phyloP scores from a whole-genome alignment of 768 basidiomycete genomes.

The Tulasnella sp. region DNA sequence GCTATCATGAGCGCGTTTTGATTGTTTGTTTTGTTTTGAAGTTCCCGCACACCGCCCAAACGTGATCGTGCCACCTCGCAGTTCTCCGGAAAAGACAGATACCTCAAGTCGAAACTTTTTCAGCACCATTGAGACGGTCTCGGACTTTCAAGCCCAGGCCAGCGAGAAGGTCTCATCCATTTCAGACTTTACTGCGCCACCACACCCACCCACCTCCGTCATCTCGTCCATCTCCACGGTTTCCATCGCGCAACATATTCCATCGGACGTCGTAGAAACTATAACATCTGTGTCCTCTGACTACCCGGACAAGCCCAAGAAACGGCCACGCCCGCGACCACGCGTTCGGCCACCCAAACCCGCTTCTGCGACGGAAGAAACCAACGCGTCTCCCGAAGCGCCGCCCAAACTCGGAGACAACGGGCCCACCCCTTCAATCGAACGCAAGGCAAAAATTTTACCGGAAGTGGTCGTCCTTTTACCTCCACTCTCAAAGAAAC shows the following conservation, averaged over 20 bases:
- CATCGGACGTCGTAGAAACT: background rate
- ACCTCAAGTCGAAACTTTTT: background rate
- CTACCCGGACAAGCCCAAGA: background rate
- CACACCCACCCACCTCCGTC: background rate
- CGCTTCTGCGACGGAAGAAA: background rate
- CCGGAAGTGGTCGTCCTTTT: background rate
- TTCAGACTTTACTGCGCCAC: background rate
- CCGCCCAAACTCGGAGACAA: background rate
- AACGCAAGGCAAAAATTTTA: background rate
- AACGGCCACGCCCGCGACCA: background rate
- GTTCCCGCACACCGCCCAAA: background rate
- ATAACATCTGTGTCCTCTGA: background rate
- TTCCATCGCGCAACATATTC: background rate
- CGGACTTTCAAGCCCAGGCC: background rate
- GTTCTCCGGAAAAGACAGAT: background rate
- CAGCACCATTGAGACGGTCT: background rate
- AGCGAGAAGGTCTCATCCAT: background rate
- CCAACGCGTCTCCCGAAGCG: background rate
- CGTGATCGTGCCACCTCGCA: background rate
- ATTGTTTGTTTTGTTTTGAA: conserved; percentile 9
- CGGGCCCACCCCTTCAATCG: background rate
- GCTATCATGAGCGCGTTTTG: background rate
- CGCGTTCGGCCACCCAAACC: background rate
- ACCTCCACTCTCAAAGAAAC: background rate
- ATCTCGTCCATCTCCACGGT: background rate